These are phyloP conservation scores for Solanum dulcamara DNA, from an alignment of 257 asterid species.

Conservation along the genomic window DNA sequence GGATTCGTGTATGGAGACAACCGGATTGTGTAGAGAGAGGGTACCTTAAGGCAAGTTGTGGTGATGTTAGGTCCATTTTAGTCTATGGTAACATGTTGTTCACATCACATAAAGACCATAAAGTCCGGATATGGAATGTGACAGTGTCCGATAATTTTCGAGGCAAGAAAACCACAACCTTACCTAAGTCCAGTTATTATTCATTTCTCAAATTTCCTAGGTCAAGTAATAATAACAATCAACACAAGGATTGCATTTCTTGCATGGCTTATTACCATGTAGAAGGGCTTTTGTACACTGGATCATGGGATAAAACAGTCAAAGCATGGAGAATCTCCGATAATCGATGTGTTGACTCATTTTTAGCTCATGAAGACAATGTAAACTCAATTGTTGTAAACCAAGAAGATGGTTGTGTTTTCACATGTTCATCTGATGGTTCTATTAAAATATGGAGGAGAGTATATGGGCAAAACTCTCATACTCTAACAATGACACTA, in stretches of 20 bases:
- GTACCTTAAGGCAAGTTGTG: conserved; percentile 25
- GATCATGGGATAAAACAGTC: conserved; percentile 61
- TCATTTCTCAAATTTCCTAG: conserved; percentile 16
- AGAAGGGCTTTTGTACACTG: conserved; percentile 75
- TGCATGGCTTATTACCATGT: conserved; percentile 85
- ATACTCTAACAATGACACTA: conserved; percentile 67
- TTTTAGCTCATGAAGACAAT: conserved; percentile 58
- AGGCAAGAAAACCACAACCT: conserved; percentile 32
- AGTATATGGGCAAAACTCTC: conserved; percentile 71
- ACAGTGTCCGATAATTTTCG: conserved; percentile 28
- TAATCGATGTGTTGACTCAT: conserved; percentile 51
- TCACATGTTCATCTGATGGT: conserved; percentile 77
- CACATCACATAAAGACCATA: conserved; percentile 57
- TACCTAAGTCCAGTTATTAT: conserved; percentile 29
- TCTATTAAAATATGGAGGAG: conserved; percentile 71
- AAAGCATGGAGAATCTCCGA: conserved; percentile 62
- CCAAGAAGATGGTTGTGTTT: conserved; percentile 68
- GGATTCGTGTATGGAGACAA: conserved; percentile 78
- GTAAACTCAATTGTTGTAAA: conserved; percentile 48
- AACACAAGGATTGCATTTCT: conserved; percentile 49
- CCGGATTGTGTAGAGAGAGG: conserved; percentile 83
- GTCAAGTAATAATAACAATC: background rate
- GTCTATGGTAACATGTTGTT: conserved; percentile 55
- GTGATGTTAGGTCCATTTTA: conserved; percentile 51
- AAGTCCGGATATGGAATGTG: conserved; percentile 48